These are phyloP conservation scores for Asclepias syriaca DNA, from an alignment of 257 asterid species.

Conservation along the genomic window DNA sequence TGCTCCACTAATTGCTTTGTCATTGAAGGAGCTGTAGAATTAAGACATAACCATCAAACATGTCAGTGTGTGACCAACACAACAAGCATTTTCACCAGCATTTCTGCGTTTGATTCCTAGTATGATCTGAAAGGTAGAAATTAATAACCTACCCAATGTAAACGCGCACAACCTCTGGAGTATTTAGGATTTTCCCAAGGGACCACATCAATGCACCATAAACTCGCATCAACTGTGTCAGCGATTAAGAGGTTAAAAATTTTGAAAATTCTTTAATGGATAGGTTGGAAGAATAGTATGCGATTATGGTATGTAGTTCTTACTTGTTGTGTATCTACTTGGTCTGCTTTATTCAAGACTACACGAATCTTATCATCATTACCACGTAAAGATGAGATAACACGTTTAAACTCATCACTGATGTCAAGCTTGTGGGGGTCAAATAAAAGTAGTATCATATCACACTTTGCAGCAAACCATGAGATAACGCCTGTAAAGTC, in stretches of 20 bases:
- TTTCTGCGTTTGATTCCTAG: no score
- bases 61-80: not conserved
- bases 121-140: not conserved
- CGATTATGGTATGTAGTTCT: slow-evolving; percentile 1
- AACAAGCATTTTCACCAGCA: not conserved
- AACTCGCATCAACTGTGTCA: slow-evolving; percentile 83
- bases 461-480: slow-evolving; percentile 98
- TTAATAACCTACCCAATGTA: slow-evolving; percentile 67
- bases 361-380: slow-evolving; percentile 95
- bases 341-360: slow-evolving; percentile 91
- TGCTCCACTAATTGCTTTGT: slow-evolving; percentile 66
- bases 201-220: slow-evolving; percentile 99
- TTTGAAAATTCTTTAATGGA: not conserved
- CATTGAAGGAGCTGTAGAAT: slow-evolving; percentile 67
- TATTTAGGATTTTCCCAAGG: slow-evolving; percentile 86
- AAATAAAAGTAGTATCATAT: slow-evolving; percentile 76
- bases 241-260: not conserved
- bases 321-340: slow-evolving; percentile 94
- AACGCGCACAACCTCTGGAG: slow-evolving; percentile 93
- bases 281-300: not conserved
- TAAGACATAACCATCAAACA: not conserved
- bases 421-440: slow-evolving; percentile 98
- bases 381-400: slow-evolving; percentile 83
- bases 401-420: slow-evolving; percentile 91
- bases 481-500: slow-evolving; percentile 97